Evolutionary conservation across 768 basidiomycete genomes (phyloP), one percentile per base, ranked within the genome.

Genomic region (Crucibulum laeve): DNA sequence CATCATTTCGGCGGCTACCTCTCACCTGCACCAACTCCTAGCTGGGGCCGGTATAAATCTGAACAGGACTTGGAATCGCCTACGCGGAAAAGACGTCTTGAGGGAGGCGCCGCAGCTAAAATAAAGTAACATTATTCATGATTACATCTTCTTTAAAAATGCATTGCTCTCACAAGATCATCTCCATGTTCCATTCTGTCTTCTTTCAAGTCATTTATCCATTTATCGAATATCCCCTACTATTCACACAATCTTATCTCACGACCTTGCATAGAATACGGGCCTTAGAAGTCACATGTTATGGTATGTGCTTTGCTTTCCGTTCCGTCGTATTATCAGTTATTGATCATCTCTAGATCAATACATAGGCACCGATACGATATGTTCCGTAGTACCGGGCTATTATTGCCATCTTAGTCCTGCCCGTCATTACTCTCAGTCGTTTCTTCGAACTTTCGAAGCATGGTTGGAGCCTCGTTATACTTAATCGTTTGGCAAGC

Each of bases 41-140:
- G 62, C 41, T 80, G 74, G 71, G 61, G 63, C 34, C 69, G 68
- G 36, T 58, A 67, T 52, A 51, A 60, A 43, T 44, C 56, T 50
- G 69, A 70, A 43, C 69, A 71, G 46, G 76, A 72, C 43, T 57
- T 64, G 48, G 66, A 72, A 53, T 68, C 65, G 8, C 70, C 73
- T 35, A 61, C 68, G 25, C 71, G 80, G 55, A 63, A 77, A 53
- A 70, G 80, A 56, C 71, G 79, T 45, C 61, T 82, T 35, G 79
- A 81, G 53, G 72, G 73, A 42, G 79, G 80, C 28, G 72, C 53
- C 45, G 63, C 71, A 47, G 70, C 70, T 44, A 81, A 80, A 62
- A 70, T 80, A 54, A 75, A 75, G 58, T 82, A 69, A 53, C 55
- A 51, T 52, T 45, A 49, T 47, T 37, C 47, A 51, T 48, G 30